Evolutionary conservation across 2,329 filamentous ascomycete species (phyloP).

Genomic region (Fusarium xylarioides): DNA sequence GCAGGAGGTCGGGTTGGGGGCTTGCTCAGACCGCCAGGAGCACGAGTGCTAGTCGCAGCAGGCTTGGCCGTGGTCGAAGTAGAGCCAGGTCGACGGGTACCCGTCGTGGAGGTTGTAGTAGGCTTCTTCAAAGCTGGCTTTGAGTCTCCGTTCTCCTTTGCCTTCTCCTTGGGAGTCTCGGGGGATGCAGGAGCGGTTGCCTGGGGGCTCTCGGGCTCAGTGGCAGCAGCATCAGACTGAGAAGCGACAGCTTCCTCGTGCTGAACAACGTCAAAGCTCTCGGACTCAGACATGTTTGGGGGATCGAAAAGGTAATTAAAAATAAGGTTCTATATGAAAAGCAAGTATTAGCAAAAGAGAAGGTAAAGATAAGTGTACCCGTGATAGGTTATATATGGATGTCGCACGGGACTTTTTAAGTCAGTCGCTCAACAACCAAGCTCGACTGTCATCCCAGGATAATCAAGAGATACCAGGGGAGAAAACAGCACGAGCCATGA

Average conservation of each 20-base stretch:
- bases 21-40: constrained; percentile 56
- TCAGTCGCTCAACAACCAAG: constrained; percentile 12
- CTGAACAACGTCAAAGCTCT: constrained; percentile 56
- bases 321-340: constrained; percentile 13
- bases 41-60: constrained; percentile 47
- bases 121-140: constrained; percentile 50
- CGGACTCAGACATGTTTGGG: constrained; percentile 57
- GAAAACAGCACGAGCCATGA: constrained; percentile 2
- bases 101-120: constrained; percentile 44
- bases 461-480: constrained; percentile 9
- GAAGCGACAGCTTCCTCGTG: constrained; percentile 52
- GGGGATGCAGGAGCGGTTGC: constrained; percentile 45
- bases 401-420: constrained; percentile 4
- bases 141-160: constrained; percentile 41
- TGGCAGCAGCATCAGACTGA: constrained; percentile 40
- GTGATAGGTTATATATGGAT: constrained; percentile 1
- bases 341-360: neutral
- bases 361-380: neutral
- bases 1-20: constrained; percentile 59
- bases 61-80: constrained; percentile 39
- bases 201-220: constrained; percentile 42
- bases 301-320: constrained; percentile 23
- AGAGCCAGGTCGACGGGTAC: constrained; percentile 30
- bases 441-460: constrained; percentile 14
- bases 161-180: constrained; percentile 49